Percentiles rank a stretch among this genome's conserved stretches.
Evolutionary conservation across 1,284 basidiomycete species (phyloP).

Genomic region (Trametes hirsuta): DNA sequence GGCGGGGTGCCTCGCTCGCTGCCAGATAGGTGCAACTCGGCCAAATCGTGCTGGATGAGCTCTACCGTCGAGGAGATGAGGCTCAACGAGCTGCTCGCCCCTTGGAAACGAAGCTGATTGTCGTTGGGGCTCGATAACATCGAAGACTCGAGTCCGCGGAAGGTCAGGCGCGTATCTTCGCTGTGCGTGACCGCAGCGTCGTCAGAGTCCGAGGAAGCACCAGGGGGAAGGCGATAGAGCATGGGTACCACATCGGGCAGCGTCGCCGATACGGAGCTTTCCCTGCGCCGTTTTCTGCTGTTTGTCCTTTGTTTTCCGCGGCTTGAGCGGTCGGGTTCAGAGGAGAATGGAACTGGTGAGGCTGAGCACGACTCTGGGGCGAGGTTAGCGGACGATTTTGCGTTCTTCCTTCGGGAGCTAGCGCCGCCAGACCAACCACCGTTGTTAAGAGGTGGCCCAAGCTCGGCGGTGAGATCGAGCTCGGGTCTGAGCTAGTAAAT

Average conservation of each 20-base stretch:
- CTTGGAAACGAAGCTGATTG: conserved; percentile 54
- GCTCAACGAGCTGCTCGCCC: conserved; percentile 55
- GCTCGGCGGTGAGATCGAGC: conserved; percentile 61
- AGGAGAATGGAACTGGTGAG: neutral
- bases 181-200: conserved; percentile 19
- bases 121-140: conserved; percentile 22
- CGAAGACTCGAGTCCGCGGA: conserved; percentile 37
- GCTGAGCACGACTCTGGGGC: neutral
- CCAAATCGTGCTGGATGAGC: conserved; percentile 52
- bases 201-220: conserved; percentile 41
- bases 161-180: conserved; percentile 38
- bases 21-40: conserved; percentile 25
- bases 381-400: neutral
- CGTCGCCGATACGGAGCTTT: neutral
- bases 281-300: neutral
- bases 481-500: conserved; percentile 64
- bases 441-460: conserved; percentile 68
- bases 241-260: neutral
- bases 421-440: conserved; percentile 67
- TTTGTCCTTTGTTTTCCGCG: neutral
- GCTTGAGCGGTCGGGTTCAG: neutral
- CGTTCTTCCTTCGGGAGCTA: conserved; percentile 5
- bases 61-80: conserved; percentile 54
- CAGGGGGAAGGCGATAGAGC: conserved; percentile 16
- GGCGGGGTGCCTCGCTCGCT: neutral